Evolutionary conservation across 768 basidiomycete genomes (phyloP).

Genomic region (Dioszegia aurantiaca): DNA sequence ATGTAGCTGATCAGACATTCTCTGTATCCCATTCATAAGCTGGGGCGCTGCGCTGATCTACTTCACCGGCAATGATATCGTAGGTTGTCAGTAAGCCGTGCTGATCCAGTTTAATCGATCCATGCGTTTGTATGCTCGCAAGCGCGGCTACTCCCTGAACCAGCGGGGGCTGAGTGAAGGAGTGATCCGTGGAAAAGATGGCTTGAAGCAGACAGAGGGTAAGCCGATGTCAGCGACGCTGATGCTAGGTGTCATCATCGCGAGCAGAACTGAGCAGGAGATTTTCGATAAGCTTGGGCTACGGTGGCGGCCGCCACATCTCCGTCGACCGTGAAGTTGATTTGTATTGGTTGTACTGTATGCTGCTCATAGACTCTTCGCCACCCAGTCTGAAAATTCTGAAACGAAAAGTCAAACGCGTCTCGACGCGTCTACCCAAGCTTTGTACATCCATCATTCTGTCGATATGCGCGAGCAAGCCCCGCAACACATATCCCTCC

Average conservation of each 20-base stretch:
- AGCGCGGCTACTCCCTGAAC: constrained; percentile 78
- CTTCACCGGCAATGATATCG: constrained; percentile 83
- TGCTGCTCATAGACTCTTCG: not conserved
- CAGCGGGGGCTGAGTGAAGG: constrained; percentile 75
- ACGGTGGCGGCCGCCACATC: constrained; percentile 46
- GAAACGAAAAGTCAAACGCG: constrained; percentile 1
- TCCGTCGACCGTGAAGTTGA: constrained; percentile 30
- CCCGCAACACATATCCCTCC: constrained; percentile 24
- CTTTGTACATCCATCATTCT: not conserved
- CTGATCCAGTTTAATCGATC: constrained; percentile 76
- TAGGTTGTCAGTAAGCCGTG: constrained; percentile 52
- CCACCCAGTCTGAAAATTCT: not conserved
- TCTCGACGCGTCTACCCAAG: not conserved
- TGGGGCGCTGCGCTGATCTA: constrained; percentile 86
- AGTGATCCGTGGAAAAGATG: constrained; percentile 67
- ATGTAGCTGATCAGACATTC: constrained; percentile 59
- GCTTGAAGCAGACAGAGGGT: constrained; percentile 61
- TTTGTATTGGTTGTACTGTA: not conserved
- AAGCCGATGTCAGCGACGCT: constrained; percentile 55
- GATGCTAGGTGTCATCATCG: constrained; percentile 56
- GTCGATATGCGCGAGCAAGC: constrained; percentile 3
- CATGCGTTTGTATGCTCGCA: constrained; percentile 77
- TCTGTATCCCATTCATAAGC: constrained; percentile 73
- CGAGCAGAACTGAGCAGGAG: constrained; percentile 79
- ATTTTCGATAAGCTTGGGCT: constrained; percentile 71